phyloP scores from a whole-genome alignment of 2,329 filamentous ascomycete species.

The Alternaria dauci region DNA sequence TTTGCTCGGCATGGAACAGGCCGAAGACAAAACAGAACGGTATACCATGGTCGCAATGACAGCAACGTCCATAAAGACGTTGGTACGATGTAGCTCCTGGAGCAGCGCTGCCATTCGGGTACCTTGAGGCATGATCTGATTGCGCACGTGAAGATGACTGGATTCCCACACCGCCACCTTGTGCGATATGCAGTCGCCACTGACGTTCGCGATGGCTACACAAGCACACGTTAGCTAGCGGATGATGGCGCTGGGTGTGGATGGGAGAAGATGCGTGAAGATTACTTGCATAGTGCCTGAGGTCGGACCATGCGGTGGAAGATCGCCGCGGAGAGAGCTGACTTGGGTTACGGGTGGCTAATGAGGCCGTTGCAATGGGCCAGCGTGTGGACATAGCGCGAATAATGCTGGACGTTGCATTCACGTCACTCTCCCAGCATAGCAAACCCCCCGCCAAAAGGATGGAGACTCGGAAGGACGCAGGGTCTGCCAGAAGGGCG shows the following conservation, averaged over 20 bases:
- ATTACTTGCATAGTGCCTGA: not conserved
- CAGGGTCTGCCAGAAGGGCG: constrained; percentile 2
- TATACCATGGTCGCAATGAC: not conserved
- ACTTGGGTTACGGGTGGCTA: constrained; percentile 17
- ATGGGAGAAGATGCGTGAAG: not conserved
- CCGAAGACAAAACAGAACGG: not conserved
- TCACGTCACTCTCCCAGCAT: constrained; percentile 17
- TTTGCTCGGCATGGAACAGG: not conserved
- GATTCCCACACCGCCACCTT: no score
- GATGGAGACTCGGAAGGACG: constrained; percentile 10
- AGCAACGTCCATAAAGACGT: not conserved
- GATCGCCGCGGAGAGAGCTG: constrained; percentile 19
- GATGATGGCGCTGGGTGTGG: not conserved
- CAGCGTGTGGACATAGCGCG: constrained; percentile 3
- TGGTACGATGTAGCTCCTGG: not conserved
- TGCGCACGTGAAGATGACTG: not conserved
- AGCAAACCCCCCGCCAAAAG: not conserved
- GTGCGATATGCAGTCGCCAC: not conserved
- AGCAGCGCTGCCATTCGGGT: not conserved
- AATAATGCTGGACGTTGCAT: constrained; percentile 9
- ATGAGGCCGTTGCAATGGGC: constrained; percentile 5
- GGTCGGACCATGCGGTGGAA: constrained; percentile 2
- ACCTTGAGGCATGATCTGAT: not conserved
- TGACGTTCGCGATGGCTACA: not conserved
- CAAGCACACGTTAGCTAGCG: not conserved